Base-by-base conservation (phyloP, 2,329 filamentous ascomycete species). In the Helotiales sp. region DNA sequence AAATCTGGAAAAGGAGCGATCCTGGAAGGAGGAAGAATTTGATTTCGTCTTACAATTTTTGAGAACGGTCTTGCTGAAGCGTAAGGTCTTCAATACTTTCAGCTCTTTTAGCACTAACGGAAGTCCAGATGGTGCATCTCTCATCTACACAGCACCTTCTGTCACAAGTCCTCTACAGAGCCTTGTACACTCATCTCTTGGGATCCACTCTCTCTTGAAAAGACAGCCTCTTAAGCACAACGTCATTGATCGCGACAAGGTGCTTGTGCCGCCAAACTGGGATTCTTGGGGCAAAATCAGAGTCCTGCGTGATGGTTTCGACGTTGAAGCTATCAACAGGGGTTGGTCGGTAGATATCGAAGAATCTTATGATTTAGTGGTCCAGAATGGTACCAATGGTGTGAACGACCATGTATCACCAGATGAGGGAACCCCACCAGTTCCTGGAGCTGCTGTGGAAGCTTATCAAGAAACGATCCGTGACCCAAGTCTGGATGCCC, bases 201-300 rank as follows among this genome's bases (percentile, higher is more conserved):
- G 92, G 63, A 94, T 97, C 77, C 93, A 92, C 68, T 96, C 92
- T 24, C 85, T 96, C 22, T 82, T 96, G 20, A 93, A 93, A 79
- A 87, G 89, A 70, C 87, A 93, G 75, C 88, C 91, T 26, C 84
- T 96, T 26, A 96, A 93, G 80, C 91, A 94, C 78, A 97, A 97
- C 74, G 92, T 96, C 68, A 96, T 96, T 72, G 96, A 96, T 80
- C 87, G 95, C 67, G 94, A 97, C 79, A 96, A 96, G 83, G 94
- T 99, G 63, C 85, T 97, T 5, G 92, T 99, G 0, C 95, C 95
- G 1, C 91, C 94, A 17, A 97, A 97, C 78, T 99, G 96, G 96
- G 96, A 99, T 79, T 97, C 94, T 0, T 97, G 93, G 92, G 94
- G 93, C 67, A 99, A 98, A 80, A 97, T 99, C 68, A 87, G 95